Evolutionary conservation across 768 basidiomycete species (phyloP).

Genomic region (Gloeopeniophorella convolvens): DNA sequence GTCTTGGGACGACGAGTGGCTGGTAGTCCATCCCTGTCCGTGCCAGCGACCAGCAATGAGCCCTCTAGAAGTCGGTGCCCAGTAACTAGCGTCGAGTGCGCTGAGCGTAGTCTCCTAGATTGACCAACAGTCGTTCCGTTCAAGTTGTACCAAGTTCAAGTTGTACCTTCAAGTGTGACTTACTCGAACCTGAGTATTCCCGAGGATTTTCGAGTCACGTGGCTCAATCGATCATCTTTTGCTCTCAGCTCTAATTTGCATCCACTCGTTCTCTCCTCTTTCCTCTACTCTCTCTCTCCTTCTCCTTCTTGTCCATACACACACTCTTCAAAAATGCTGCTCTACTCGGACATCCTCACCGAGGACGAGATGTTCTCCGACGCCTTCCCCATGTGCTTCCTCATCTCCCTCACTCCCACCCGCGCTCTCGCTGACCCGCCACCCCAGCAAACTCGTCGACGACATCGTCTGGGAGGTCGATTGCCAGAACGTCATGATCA

Average conservation of each 20-base stretch:
- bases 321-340: constrained; percentile 46
- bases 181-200: too few species aligned
- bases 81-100: too few species aligned
- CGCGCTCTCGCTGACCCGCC: neutral
- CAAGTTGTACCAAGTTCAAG: too few species aligned
- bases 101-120: constrained; percentile 13
- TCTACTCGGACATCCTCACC: constrained; percentile 67
- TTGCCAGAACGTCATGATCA: constrained; percentile 62
- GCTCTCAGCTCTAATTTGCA: constrained; percentile 16
- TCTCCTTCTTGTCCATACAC: constrained; percentile 14
- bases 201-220: constrained; percentile 7
- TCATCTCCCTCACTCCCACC: neutral
- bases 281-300: constrained; percentile 20
- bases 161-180: too few species aligned
- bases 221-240: constrained; percentile 6
- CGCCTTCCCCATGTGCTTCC: constrained; percentile 75
- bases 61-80: too few species aligned
- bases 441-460: constrained; percentile 64
- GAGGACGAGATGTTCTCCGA: constrained; percentile 93
- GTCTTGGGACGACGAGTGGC: constrained; percentile 57
- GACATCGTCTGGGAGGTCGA: constrained; percentile 84
- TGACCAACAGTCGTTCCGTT: too few species aligned
- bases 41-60: too few species aligned
- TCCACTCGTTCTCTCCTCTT: constrained; percentile 17
- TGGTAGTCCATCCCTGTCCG: constrained; percentile 70